These are phyloP conservation scores for Malbranchea zuffiana DNA, from an alignment of 2,329 filamentous ascomycete genomes.

Conservation along the genomic window DNA sequence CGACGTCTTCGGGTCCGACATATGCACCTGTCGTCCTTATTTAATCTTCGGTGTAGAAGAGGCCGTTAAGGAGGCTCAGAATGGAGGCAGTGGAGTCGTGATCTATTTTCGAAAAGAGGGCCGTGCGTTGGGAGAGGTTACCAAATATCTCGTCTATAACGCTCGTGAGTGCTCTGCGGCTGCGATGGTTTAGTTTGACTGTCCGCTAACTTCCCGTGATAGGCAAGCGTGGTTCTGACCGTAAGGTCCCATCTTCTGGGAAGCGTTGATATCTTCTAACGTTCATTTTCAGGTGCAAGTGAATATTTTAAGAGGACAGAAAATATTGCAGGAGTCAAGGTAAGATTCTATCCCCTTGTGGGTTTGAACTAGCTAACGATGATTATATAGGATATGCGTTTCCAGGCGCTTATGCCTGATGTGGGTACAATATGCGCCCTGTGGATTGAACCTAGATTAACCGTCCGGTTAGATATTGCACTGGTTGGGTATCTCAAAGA, in stretches of 20 bases:
- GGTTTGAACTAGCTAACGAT: constrained; percentile 8
- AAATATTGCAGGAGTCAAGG: constrained; percentile 93
- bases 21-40: constrained; percentile 87
- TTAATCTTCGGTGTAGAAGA: constrained; percentile 96
- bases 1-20: constrained; percentile 95
- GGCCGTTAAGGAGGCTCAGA: constrained; percentile 92
- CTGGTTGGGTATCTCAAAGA: constrained; percentile 97
- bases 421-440: no score
- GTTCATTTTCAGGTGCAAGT: constrained; percentile 66
- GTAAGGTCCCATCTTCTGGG: constrained; percentile 17
- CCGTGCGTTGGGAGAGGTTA: constrained; percentile 85
- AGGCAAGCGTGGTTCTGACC: constrained; percentile 25
- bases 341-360: constrained; percentile 5
- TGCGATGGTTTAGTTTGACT: neutral
- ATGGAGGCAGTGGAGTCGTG: constrained; percentile 83
- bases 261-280: constrained; percentile 62
- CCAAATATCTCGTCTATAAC: constrained; percentile 65
- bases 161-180: constrained; percentile 33
- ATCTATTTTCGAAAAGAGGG: constrained; percentile 99
- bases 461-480: constrained; percentile 55
- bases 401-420: constrained; percentile 96
- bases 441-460: neutral
- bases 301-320: constrained; percentile 97
- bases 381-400: constrained; percentile 60
- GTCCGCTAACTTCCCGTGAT: constrained; percentile 24